Conservation (phyloP, 2,329 filamentous ascomycete genomes). For the Cordyceps tenuipes region DNA sequence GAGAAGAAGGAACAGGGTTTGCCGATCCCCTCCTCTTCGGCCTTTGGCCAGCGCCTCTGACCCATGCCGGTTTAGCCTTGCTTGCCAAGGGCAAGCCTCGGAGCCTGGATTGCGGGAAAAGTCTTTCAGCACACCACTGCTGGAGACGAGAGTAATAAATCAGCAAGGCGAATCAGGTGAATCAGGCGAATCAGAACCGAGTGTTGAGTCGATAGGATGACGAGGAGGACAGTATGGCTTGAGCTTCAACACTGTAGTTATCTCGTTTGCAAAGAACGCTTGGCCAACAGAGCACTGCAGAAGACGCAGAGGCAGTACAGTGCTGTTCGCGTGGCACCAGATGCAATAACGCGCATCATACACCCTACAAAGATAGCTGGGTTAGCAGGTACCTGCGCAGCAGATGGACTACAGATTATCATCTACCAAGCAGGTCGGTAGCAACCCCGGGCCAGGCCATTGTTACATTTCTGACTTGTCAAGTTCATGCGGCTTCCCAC, state of each 20-base stretch:
- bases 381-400: too few species aligned
- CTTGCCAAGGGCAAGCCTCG: background rate
- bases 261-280: background rate
- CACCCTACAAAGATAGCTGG: too few species aligned
- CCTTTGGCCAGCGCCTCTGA: background rate
- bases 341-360: background rate
- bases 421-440: too few species aligned
- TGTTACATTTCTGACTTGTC: background rate
- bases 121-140: background rate
- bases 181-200: background rate
- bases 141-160: background rate
- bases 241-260: background rate
- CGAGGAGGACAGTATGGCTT: background rate
- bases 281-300: too few species aligned
- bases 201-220: background rate
- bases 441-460: too few species aligned
- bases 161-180: too few species aligned
- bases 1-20: background rate
- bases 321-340: background rate
- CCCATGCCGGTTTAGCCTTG: background rate
- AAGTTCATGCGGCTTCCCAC: background rate
- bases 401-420: too few species aligned
- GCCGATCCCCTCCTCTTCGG: slow-evolving; percentile 4
- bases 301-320: too few species aligned
- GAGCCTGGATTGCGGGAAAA: background rate